Conservation (phyloP, 176 grass and related monocot genomes). For the Oryza rufipogon region DNA sequence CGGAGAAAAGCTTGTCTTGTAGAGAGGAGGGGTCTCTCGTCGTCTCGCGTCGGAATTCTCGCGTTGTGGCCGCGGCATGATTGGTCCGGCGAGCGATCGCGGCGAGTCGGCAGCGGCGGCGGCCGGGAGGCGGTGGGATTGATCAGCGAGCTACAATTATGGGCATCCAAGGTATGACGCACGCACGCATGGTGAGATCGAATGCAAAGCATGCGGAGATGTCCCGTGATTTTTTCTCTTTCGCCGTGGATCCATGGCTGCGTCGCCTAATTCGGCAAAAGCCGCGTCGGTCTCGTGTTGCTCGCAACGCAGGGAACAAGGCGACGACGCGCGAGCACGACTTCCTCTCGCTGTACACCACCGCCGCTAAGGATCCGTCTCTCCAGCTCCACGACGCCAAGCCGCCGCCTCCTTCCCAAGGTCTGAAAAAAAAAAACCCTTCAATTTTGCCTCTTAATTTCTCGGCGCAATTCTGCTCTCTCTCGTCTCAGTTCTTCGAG, state of each 20-base stretch:
- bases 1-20: background rate
- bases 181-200: background rate
- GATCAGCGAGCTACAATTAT: constrained; percentile 40
- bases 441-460: background rate
- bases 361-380: constrained; percentile 51
- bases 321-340: constrained; percentile 75
- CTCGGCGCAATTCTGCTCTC: background rate
- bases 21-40: background rate
- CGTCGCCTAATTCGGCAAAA: constrained; percentile 20
- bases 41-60: background rate
- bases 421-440: constrained; percentile 12
- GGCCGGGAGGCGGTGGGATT: background rate
- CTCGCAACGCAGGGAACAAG: constrained; percentile 61
- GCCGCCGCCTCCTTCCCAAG: constrained; percentile 50
- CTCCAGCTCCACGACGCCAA: constrained; percentile 60
- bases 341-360: constrained; percentile 75
- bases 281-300: background rate
- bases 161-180: constrained; percentile 70
- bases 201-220: background rate
- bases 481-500: background rate
- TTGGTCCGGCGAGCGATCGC: background rate
- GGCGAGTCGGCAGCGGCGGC: background rate
- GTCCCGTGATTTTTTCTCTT: background rate
- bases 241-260: background rate
- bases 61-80: background rate